Base-by-base conservation (phyloP, 1,139 yeast genomes). In the Suhomyces bribrorum region DNA sequence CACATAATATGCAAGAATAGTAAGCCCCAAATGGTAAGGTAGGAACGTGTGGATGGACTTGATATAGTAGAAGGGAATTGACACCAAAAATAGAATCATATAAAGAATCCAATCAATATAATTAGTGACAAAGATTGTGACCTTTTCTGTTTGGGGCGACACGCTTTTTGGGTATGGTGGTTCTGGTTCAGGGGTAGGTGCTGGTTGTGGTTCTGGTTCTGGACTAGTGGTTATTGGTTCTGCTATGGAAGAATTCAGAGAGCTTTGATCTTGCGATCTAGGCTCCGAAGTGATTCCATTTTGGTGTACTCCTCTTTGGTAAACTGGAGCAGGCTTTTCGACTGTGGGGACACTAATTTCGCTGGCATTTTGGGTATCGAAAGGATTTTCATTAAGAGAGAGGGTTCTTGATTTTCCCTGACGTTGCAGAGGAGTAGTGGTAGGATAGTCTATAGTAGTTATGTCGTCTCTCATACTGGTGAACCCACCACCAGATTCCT, bases 1-100 rank as follows among this genome's bases (percentile, higher is more conserved):
- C 4, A 59, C 41, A 40, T 74, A 75, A 52, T 80, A 80, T 27
- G 82, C 61, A 14, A 85, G 50, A 15, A 83, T 71, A 13, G 85
- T 77, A 24, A 82, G 61, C 12, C 81, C 73, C 36, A 84, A 57
- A 44, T 86, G 90, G 44, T 81, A 75, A 2, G 83, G 81, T 57
- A 85, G 63, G 40, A 79, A 74, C 36, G 81, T 73, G 45, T 73
- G 80, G 29, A 76, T 69, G 3, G 59, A 57, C 37, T 54, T 53
- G 50, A 64, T 56, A 60, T 57, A 79, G 54, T 78, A 80, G 14
- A 79, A 60, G 5, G 84, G 83, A 15, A 82, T 45, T 0, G 89
- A 83, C 1, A 67, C 69, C 5, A 80, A 47, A 39, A 81, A 73
- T 14, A 83, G 42, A 0, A 64, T 29, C 0, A 52, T 37, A 52